These are phyloP conservation scores for Rhexocercosporidium sp. DNA, from an alignment of 2,329 filamentous ascomycete species.

Conservation along the genomic window DNA sequence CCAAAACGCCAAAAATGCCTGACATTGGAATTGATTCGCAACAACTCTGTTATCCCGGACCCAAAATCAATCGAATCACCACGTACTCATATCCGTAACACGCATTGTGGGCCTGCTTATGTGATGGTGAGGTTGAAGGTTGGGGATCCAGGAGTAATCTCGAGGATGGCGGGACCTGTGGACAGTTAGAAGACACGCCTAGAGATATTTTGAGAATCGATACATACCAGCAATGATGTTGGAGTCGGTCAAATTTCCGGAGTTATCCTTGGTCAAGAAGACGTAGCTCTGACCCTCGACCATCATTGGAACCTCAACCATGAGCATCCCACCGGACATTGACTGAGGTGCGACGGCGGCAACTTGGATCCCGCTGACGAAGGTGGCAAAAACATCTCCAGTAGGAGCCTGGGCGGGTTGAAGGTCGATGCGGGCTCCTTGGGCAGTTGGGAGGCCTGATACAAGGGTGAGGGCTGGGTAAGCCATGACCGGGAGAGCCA, in stretches of 20 bases:
- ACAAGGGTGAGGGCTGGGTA: slow-evolving; percentile 56
- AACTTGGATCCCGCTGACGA: slow-evolving; percentile 39
- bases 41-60: background rate
- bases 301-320: slow-evolving; percentile 40
- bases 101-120: background rate
- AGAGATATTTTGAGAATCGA: background rate
- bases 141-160: slow-evolving; percentile 40
- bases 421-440: slow-evolving; percentile 36
- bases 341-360: slow-evolving; percentile 45
- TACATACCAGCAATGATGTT: slow-evolving; percentile 42
- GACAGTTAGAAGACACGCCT: background rate
- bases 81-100: background rate
- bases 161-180: slow-evolving; percentile 44
- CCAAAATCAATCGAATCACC: background rate
- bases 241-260: slow-evolving; percentile 44
- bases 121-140: slow-evolving; percentile 34
- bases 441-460: slow-evolving; percentile 30
- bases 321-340: slow-evolving; percentile 36
- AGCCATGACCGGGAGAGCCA: slow-evolving; percentile 61
- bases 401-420: slow-evolving; percentile 33
- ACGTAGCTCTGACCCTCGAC: slow-evolving; percentile 48
- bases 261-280: slow-evolving; percentile 47
- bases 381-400: slow-evolving; percentile 45
- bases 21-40: background rate
- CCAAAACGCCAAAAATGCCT: background rate